Evolutionary conservation across 2,329 filamentous ascomycete species (phyloP).

Genomic region (Phialophora chinensis): DNA sequence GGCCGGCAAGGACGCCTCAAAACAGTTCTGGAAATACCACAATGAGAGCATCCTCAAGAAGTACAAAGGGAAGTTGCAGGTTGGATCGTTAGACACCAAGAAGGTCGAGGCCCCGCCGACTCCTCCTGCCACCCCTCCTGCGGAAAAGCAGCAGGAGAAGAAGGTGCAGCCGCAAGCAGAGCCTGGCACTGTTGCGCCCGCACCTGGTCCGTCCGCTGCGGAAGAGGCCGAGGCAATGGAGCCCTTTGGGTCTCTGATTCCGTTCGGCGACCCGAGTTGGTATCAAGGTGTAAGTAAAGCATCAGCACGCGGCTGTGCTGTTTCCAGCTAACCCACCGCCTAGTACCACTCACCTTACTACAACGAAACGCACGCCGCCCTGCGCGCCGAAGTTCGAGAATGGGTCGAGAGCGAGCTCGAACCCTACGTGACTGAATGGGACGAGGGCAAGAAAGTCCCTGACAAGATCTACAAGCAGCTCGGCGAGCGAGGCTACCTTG

Average conservation of each 20-base stretch:
- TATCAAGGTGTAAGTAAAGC: slow-evolving; percentile 78
- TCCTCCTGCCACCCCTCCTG: slow-evolving; percentile 55
- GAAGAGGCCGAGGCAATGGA: slow-evolving; percentile 77
- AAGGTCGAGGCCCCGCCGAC: slow-evolving; percentile 64
- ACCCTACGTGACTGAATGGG: slow-evolving; percentile 93
- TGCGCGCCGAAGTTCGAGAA: slow-evolving; percentile 87
- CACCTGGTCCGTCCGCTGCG: slow-evolving; percentile 47
- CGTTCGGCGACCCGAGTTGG: slow-evolving; percentile 91
- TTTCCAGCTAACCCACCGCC: slow-evolving; percentile 6
- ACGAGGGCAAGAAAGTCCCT: slow-evolving; percentile 90
- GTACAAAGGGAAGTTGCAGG: slow-evolving; percentile 64
- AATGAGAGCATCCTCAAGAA: slow-evolving; percentile 67
- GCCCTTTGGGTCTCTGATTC: slow-evolving; percentile 82
- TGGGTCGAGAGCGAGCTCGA: slow-evolving; percentile 91
- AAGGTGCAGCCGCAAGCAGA: slow-evolving; percentile 65
- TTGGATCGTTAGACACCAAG: slow-evolving; percentile 84
- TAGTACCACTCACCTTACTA: slow-evolving; percentile 96
- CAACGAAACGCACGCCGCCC: slow-evolving; percentile 89
- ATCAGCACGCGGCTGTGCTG: not conserved
- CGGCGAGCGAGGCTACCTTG: slow-evolving; percentile 87
- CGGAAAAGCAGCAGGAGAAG: slow-evolving; percentile 53
- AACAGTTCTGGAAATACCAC: slow-evolving; percentile 72
- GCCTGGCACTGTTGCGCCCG: slow-evolving; percentile 58
- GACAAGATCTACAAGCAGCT: slow-evolving; percentile 92
- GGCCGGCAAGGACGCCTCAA: slow-evolving; percentile 70